Evolutionary conservation across 2,329 filamentous ascomycete species (phyloP).

Genomic region (Cladosporium oxysporum): DNA sequence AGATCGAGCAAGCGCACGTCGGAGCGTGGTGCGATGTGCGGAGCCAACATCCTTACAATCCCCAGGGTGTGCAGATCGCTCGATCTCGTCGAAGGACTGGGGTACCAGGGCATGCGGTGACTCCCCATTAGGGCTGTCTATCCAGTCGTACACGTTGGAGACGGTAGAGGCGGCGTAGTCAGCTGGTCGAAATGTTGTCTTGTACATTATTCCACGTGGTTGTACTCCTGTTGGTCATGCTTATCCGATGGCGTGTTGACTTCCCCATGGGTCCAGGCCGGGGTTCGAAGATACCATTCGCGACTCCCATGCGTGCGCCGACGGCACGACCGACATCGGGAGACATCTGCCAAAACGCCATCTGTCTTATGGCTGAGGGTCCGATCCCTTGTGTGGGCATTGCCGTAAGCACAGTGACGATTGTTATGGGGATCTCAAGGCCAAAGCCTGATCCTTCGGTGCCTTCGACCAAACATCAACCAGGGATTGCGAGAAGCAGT

Average conservation of each 20-base stretch:
- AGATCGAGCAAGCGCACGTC: background rate
- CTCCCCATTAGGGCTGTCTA: background rate
- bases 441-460: background rate
- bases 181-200: background rate
- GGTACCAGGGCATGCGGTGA: background rate
- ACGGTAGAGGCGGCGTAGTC: background rate
- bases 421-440: background rate
- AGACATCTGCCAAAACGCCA: background rate
- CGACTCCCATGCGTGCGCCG: background rate
- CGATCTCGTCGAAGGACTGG: background rate
- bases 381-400: background rate
- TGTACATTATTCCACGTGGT: background rate
- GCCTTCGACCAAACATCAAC: background rate
- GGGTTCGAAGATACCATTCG: background rate
- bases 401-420: background rate
- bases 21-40: slow-evolving; percentile 30
- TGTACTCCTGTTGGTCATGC: background rate
- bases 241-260: background rate
- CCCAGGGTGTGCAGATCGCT: background rate
- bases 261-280: background rate
- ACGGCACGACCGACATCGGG: background rate
- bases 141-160: background rate
- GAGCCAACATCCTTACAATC: background rate
- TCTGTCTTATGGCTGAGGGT: background rate
- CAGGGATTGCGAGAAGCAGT: background rate